A percentile compares a stretch with the other conserved stretches of the same genome.
Conservation (phyloP, 2,329 filamentous ascomycete genomes). For the Chalaropsis ovoidea region DNA sequence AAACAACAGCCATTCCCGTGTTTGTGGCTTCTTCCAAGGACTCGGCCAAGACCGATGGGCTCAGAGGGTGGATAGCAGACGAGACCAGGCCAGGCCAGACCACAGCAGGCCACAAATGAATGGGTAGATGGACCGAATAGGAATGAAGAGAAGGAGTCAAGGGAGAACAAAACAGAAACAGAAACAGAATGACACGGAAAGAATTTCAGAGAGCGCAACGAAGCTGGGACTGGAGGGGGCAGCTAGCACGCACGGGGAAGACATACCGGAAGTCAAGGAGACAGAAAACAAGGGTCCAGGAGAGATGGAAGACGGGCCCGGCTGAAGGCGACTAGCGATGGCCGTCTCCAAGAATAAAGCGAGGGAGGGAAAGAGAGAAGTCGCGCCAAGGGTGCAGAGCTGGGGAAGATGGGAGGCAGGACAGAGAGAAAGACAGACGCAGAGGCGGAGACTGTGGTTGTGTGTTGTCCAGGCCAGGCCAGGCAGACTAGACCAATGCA, state of each 20-base stretch:
- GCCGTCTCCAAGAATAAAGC: neutral
- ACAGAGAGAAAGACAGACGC: too few relatives aligned
- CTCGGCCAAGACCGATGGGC: too few relatives aligned
- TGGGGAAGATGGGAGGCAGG: neutral
- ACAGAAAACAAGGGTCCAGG: neutral
- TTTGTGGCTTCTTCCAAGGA: too few relatives aligned
- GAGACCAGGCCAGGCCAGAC: neutral
- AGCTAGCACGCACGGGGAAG: neutral
- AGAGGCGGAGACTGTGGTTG: neutral
- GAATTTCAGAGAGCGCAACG: slow-evolving; percentile 10
- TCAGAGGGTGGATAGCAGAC: too few relatives aligned
- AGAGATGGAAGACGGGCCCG: slow-evolving; percentile 6
- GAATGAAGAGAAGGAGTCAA: slow-evolving; percentile 8
- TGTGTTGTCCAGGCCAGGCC: neutral
- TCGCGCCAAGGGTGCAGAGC: too few relatives aligned
- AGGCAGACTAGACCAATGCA: neutral
- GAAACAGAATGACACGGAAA: neutral
- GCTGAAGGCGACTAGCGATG: neutral
- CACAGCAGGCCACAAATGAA: neutral
- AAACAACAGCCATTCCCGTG: too few relatives aligned
- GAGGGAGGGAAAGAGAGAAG: neutral
- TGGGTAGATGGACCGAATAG: neutral
- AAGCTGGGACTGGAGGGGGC: neutral
- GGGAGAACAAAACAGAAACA: slow-evolving; percentile 11
- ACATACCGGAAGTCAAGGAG: neutral